These are phyloP conservation scores for Aphanomyces cochlioides DNA, from an alignment of 352 stramenopile genomes.

Conservation along the genomic window DNA sequence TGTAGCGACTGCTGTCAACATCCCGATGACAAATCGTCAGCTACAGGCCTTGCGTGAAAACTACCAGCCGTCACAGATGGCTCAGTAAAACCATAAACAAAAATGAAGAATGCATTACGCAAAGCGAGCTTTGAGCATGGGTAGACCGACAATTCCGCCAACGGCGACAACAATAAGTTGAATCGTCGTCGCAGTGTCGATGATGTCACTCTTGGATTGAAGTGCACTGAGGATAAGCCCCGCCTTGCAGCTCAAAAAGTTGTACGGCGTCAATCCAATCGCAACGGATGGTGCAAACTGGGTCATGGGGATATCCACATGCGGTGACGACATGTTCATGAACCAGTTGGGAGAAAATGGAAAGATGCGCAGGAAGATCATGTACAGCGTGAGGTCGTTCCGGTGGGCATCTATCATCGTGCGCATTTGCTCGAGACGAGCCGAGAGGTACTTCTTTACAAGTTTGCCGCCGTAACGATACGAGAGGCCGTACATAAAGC, in stretches of 20 bases:
- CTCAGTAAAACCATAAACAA: background rate
- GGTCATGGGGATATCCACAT: constrained; percentile 58
- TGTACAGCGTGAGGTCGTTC: constrained; percentile 78
- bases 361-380: constrained; percentile 78
- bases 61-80: constrained; percentile 36
- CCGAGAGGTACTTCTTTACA: constrained; percentile 51
- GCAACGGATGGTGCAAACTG: constrained; percentile 61
- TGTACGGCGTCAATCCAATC: constrained; percentile 74
- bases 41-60: constrained; percentile 45
- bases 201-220: constrained; percentile 67
- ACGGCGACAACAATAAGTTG: constrained; percentile 69
- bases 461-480: constrained; percentile 50
- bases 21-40: constrained; percentile 58
- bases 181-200: constrained; percentile 67
- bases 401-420: constrained; percentile 59
- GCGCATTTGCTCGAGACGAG: constrained; percentile 47
- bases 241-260: constrained; percentile 80
- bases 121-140: constrained; percentile 64
- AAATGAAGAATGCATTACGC: constrained; percentile 31
- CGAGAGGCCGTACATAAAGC: constrained; percentile 74
- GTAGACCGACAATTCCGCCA: constrained; percentile 56
- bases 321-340: constrained; percentile 78
- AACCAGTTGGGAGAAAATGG: constrained; percentile 85
- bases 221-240: constrained; percentile 68
- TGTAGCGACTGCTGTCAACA: constrained; percentile 46